Evolutionary conservation across 805 yeast genomes (phyloP), one percentile per base, ranked within the genome.

Genomic region (Candida methanosorbosa): DNA sequence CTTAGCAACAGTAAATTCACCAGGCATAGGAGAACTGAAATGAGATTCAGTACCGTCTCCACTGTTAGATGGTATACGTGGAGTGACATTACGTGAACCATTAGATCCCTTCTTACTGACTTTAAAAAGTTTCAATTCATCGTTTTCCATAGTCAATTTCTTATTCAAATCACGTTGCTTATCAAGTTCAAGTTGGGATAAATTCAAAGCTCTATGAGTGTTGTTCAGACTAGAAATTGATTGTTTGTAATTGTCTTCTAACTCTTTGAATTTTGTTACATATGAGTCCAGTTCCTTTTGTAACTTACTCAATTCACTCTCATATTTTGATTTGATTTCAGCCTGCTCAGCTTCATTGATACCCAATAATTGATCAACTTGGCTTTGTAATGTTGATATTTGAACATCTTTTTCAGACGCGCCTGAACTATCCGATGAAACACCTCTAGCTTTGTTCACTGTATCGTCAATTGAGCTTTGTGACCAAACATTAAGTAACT

Each of bases 181-280:
- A 22, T 67, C 66, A 39, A 81, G 59, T 54, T 87, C 95, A 30
- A 69, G 73, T 47, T 86, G 86, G 8, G 90, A 79, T 43, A 78
- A 50, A 31, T 74, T 74, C 36, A 87, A 66, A 0, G 95, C 95
- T 41, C 70, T 73, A 37, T 81, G 78, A 12, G 90, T 78, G 52
- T 78, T 84, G 45, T 74, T 75, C 22, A 84, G 79, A 18, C 85
- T 75, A 41, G 74, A 76, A 36, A 83, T 57, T 1, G 92, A 81
- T 46, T 78, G 76, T 42, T 72, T 72, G 59, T 83, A 85, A 49
- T 81, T 79, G 6, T 63, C 70, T 55, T 85, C 90, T 34, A 70
- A 57, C 21, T 61, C 60, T 21, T 36, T 39, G n/a, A 43, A 39
- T 34, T 43, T 48, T 4, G 4, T 8, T 13, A 5, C n/a, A 12